Percentiles rank a stretch among this genome's conserved stretches.
Conservation (phyloP, 306 rosid genomes). For the Cucumis cinereus region DNA sequence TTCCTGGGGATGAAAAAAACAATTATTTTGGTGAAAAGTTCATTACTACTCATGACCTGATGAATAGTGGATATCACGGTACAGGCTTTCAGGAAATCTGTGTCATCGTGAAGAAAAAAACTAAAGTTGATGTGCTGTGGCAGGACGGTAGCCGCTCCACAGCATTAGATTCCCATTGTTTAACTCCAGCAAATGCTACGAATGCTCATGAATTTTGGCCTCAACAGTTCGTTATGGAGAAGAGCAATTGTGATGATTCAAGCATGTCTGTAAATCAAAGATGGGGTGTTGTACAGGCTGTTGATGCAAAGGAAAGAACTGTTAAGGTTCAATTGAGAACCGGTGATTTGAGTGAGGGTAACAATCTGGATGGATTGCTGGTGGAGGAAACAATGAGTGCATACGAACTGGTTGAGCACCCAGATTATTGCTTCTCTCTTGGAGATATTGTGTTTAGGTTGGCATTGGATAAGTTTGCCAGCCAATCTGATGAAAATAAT, state of each 20-base stretch:
- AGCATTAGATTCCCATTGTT: slow-evolving; percentile 48
- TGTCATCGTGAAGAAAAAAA: slow-evolving; percentile 62
- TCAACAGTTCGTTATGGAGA: slow-evolving; percentile 73
- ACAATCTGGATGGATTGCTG: slow-evolving; percentile 24
- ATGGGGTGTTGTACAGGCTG: slow-evolving; percentile 80
- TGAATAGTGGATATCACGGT: slow-evolving; percentile 21
- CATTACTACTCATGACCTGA: slow-evolving; percentile 13
- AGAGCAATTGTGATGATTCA: slow-evolving; percentile 58
- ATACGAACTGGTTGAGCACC: slow-evolving; percentile 82
- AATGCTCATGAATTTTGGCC: slow-evolving; percentile 90
- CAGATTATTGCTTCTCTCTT: slow-evolving; percentile 57
- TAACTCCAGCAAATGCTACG: slow-evolving; percentile 53
- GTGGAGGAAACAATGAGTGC: slow-evolving; percentile 80
- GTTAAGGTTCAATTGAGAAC: slow-evolving; percentile 68
- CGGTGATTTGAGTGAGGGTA: slow-evolving; percentile 17
- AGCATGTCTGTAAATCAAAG: slow-evolving; percentile 32
- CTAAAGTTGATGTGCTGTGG: slow-evolving; percentile 73
- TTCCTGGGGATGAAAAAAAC: slow-evolving; percentile 28
- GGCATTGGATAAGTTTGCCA: slow-evolving; percentile 39
- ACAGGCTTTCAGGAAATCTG: slow-evolving; percentile 37
- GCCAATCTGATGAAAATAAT: slow-evolving; percentile 24
- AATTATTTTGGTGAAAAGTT: slow-evolving; percentile 20
- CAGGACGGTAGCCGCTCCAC: slow-evolving; percentile 59
- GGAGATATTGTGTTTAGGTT: slow-evolving; percentile 79
- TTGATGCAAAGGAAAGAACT: slow-evolving; percentile 79